A percentile compares a stretch with the other conserved stretches of the same genome.
phyloP scores from a whole-genome alignment of 768 basidiomycete genomes.

The Suillus weaverae region DNA sequence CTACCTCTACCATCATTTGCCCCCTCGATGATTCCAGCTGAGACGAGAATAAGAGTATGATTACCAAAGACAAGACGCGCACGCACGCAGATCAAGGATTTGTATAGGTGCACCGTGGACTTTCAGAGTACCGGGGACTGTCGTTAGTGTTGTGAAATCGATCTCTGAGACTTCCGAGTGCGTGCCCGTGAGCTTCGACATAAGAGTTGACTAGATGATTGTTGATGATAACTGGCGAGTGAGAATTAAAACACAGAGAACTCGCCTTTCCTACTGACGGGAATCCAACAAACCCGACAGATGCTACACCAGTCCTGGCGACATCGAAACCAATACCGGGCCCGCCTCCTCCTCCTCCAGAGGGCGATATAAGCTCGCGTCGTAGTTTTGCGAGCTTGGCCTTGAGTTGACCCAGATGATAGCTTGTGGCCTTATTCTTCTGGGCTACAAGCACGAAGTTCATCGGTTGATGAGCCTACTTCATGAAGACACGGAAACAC shows the following conservation, averaged over 20 bases:
- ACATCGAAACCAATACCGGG: constrained; percentile 96
- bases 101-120: constrained; percentile 97
- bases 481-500: constrained; percentile 31
- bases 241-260: constrained; percentile 4
- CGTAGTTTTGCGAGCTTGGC: constrained; percentile 97
- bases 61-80: background rate
- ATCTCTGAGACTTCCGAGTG: constrained; percentile 95
- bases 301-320: constrained; percentile 95
- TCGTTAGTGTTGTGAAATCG: constrained; percentile 95
- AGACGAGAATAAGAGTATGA: constrained; percentile 18
- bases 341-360: constrained; percentile 80
- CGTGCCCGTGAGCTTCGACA: constrained; percentile 96
- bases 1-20: constrained; percentile 95
- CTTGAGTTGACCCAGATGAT: constrained; percentile 95
- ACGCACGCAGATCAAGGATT: constrained; percentile 87
- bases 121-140: constrained; percentile 91
- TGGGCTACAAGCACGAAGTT: constrained; percentile 56
- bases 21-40: constrained; percentile 97
- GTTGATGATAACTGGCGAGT: constrained; percentile 9
- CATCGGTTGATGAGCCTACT: constrained; percentile 13
- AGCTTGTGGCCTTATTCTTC: constrained; percentile 95
- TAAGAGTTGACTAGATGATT: constrained; percentile 71
- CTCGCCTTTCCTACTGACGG: constrained; percentile 92
- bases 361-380: constrained; percentile 85
- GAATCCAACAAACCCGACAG: constrained; percentile 90